Evolutionary conservation across 352 stramenopile genomes (phyloP), one percentile per base, ranked within the genome.

Genomic region (Globisporangium solare): DNA sequence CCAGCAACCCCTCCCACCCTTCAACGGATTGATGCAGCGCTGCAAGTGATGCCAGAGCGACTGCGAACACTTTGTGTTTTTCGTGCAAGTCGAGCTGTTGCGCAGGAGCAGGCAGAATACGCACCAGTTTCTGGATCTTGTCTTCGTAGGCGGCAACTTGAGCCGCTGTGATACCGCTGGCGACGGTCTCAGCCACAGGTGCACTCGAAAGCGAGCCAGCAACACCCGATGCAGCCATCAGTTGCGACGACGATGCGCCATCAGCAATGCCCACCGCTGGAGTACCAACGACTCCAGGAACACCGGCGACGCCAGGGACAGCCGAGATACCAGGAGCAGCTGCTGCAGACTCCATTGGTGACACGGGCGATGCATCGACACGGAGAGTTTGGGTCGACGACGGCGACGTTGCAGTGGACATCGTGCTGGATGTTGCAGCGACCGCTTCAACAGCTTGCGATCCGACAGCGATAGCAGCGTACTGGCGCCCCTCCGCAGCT

Each of bases 131-230:
- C 46, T 82, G 69, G 41, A 88, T 71, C 47, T 85, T 83, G 57
- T 80, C 79, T 73, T 93, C 78, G 56, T 89, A 88, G 51, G 81
- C 77, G 0, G 77, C 77, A 53, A 86, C 71, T 54, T 86, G 73
- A 11, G 74, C 60, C 1, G 66, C 65, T 2, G 67, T 76, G 47
- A 84, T 61, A 11, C 68, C 72, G 57, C 75, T 82, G 60, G 68
- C 76, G 58, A 64, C 70, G 12, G 49, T 63, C 13, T 56, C 56
- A 24, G 39, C 32, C 5, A 32, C 27, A 5, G 56, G 27, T 11
- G 48, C 49, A 1, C 56, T 50, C 7, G 56, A 63, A 20, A 63
- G 48, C 27, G 56, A 32, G 7, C 47, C 56, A 3, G 35, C 40
- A 15, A 51, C 41, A 31, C 49, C 48, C 17, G 37, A 32, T 14